Conservation (phyloP, 805 yeast genomes). For the Metschnikowia orientalis region DNA sequence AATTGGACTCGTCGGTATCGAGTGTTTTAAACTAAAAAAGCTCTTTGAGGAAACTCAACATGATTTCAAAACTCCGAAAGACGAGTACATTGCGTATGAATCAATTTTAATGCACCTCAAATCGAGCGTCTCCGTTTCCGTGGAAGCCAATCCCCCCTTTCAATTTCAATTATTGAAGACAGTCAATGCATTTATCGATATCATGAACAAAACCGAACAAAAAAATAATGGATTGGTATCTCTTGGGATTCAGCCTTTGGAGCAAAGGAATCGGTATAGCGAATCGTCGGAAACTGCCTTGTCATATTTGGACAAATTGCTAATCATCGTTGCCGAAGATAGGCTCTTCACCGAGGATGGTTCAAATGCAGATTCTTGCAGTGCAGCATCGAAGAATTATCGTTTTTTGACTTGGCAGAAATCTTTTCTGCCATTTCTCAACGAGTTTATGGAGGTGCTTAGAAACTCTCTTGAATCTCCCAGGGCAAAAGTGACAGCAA, state of each 20-base stretch:
- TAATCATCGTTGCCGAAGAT: constrained; percentile 3
- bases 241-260: too few relatives aligned
- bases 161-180: constrained; percentile 11
- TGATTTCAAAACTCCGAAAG: too few relatives aligned
- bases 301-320: constrained; percentile 6
- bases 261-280: too few relatives aligned
- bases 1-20: constrained; percentile 7
- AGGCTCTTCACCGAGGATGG: too few relatives aligned
- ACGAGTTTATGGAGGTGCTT: constrained; percentile 48
- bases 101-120: constrained; percentile 5
- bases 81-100: too few relatives aligned
- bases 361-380: background rate
- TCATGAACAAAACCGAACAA: too few relatives aligned
- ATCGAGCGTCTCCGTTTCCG: constrained; percentile 1
- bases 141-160: background rate
- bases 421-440: constrained; percentile 33
- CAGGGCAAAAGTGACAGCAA: constrained; percentile 35
- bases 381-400: constrained; percentile 4
- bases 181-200: constrained; percentile 2
- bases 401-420: constrained; percentile 5
- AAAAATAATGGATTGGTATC: too few relatives aligned
- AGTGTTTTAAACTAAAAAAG: constrained; percentile 5
- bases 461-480: constrained; percentile 31
- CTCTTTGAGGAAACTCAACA: too few relatives aligned
- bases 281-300: too few relatives aligned